A percentile compares a stretch with the other conserved stretches of the same genome.
phyloP scores from a whole-genome alignment of 108 stramenopile genomes.

The Skeletonema tropicum region DNA sequence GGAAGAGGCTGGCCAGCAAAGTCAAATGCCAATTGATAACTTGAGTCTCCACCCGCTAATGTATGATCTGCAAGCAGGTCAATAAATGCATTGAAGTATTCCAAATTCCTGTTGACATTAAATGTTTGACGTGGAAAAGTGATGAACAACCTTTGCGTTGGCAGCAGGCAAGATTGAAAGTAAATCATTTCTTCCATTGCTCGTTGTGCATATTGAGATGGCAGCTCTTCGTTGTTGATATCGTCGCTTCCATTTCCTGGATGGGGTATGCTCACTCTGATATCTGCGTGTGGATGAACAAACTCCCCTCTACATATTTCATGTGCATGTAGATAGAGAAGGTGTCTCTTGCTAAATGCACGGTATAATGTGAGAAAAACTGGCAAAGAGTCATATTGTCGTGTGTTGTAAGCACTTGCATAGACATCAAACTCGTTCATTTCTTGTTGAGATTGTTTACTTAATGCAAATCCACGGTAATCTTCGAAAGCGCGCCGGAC shows the following conservation, averaged over 20 bases:
- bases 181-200: conserved; percentile 36
- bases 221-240: conserved; percentile 3
- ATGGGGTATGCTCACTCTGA: conserved; percentile 31
- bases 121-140: conserved; percentile 38
- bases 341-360: conserved; percentile 30
- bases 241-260: conserved; percentile 1
- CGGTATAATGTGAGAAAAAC: conserved; percentile 35
- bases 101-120: conserved; percentile 17
- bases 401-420: conserved; percentile 12
- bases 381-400: conserved; percentile 25
- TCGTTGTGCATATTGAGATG: conserved; percentile 21
- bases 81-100: conserved; percentile 28
- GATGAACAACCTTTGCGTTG: conserved; percentile 20
- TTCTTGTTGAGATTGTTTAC: too few species aligned
- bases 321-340: conserved; percentile 16
- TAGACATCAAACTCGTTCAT: not conserved
- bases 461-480: conserved; percentile 9
- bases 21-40: conserved; percentile 25
- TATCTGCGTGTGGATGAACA: conserved; percentile 28
- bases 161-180: conserved; percentile 22
- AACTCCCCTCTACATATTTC: conserved; percentile 17
- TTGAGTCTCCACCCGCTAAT: not conserved
- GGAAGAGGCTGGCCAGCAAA: conserved; percentile 35
- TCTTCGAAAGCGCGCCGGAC: conserved; percentile 18
- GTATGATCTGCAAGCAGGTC: conserved; percentile 6